Percentiles rank a stretch among this genome's conserved stretches.
These are phyloP conservation scores for Aegilops speltoides DNA, from an alignment of 176 grass and related monocot genomes.

Conservation along the genomic window DNA sequence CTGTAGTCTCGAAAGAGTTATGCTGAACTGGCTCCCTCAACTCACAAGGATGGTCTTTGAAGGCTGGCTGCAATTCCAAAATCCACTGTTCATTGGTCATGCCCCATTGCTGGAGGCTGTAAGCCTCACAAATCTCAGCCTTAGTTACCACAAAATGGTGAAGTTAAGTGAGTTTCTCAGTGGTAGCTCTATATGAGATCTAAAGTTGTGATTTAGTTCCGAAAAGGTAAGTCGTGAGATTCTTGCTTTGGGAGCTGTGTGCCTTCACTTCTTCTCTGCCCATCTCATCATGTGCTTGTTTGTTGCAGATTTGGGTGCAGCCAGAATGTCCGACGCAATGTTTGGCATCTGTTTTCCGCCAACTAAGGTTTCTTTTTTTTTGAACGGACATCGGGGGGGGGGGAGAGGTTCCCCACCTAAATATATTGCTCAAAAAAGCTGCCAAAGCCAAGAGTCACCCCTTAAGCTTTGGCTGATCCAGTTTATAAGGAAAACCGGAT, in stretches of 20 bases:
- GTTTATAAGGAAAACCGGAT: too few relatives aligned
- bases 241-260: not conserved
- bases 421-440: too few relatives aligned
- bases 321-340: too few relatives aligned
- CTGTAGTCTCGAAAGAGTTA: not conserved
- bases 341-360: too few relatives aligned
- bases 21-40: not conserved
- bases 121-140: not conserved
- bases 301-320: too few relatives aligned
- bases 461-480: too few relatives aligned
- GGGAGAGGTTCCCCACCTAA: too few relatives aligned
- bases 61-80: not conserved
- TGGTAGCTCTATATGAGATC: not conserved
- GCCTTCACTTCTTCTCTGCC: not conserved
- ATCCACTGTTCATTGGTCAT: not conserved
- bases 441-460: too few relatives aligned
- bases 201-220: not conserved
- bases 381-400: too few relatives aligned
- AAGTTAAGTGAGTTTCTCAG: not conserved
- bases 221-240: not conserved
- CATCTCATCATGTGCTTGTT: not conserved
- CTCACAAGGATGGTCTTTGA: not conserved
- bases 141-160: not conserved
- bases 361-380: too few relatives aligned
- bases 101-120: not conserved